phyloP scores from a whole-genome alignment of 2,329 filamentous ascomycete species.

The Colletotrichum gigasporum region DNA sequence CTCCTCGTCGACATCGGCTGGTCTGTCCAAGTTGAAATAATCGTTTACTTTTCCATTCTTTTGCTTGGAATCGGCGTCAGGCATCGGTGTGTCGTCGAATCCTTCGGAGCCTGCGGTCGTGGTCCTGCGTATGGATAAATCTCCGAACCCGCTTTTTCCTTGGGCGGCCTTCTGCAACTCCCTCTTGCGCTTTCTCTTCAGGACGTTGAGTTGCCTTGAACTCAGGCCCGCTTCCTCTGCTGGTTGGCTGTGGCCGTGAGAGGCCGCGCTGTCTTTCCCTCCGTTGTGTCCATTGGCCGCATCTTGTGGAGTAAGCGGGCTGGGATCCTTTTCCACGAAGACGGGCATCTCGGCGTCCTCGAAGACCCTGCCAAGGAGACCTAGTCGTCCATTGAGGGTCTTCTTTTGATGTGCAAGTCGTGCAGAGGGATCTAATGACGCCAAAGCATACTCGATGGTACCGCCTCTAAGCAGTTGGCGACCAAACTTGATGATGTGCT shows the following conservation, averaged over 20 bases:
- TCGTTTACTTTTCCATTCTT: slow-evolving; percentile 76
- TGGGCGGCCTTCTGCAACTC: slow-evolving; percentile 86
- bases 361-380: slow-evolving; percentile 83
- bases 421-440: slow-evolving; percentile 81
- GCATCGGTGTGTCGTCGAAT: slow-evolving; percentile 66
- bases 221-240: slow-evolving; percentile 79
- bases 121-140: slow-evolving; percentile 76
- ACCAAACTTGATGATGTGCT: slow-evolving; percentile 82
- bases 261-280: slow-evolving; percentile 46
- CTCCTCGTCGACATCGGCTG: slow-evolving; percentile 83
- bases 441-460: slow-evolving; percentile 85
- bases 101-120: slow-evolving; percentile 70
- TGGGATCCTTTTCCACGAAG: slow-evolving; percentile 59
- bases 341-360: slow-evolving; percentile 81
- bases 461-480: slow-evolving; percentile 86
- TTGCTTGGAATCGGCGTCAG: slow-evolving; percentile 58
- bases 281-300: slow-evolving; percentile 44
- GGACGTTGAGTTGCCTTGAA: slow-evolving; percentile 90
- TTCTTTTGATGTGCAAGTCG: slow-evolving; percentile 90
- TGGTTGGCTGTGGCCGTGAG: slow-evolving; percentile 47
- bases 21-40: slow-evolving; percentile 90
- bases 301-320: slow-evolving; percentile 57
- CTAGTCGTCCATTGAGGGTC: slow-evolving; percentile 82
- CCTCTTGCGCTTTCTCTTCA: slow-evolving; percentile 93
- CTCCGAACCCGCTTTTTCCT: slow-evolving; percentile 89